phyloP scores from a whole-genome alignment of 169 alveolate species.

The Plasmodium knowlesi region DNA sequence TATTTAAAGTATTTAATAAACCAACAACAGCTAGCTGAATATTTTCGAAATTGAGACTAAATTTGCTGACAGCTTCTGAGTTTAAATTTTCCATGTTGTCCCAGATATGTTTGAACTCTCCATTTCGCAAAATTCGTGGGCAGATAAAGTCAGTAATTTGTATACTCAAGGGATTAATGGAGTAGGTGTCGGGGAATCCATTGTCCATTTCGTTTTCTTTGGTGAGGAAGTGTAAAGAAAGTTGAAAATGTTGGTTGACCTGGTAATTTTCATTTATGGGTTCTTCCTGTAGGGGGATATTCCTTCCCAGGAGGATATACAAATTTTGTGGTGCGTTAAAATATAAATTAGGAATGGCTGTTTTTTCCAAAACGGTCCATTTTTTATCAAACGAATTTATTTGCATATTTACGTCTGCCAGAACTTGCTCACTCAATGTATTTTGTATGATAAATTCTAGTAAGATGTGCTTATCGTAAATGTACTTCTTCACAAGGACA shows the following conservation, averaged over 20 bases:
- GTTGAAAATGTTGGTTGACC: constrained; percentile 65
- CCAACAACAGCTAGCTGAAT: constrained; percentile 80
- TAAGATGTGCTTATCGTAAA: constrained; percentile 75
- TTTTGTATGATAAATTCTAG: constrained; percentile 85
- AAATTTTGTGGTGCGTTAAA: constrained; percentile 45
- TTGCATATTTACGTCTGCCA: constrained; percentile 18
- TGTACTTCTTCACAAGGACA: constrained; percentile 79
- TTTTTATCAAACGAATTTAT: constrained; percentile 32
- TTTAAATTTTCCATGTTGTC: constrained; percentile 59
- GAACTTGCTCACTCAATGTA: constrained; percentile 78
- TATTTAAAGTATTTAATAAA: constrained; percentile 73
- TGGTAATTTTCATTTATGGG: neutral
- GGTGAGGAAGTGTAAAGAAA: constrained; percentile 70
- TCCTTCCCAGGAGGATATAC: constrained; percentile 25
- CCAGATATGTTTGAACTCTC: constrained; percentile 80
- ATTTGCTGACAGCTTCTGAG: constrained; percentile 76
- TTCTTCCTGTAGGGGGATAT: neutral
- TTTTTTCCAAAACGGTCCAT: constrained; percentile 42
- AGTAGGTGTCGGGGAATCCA: constrained; percentile 79
- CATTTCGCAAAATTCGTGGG: constrained; percentile 73
- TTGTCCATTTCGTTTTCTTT: constrained; percentile 72
- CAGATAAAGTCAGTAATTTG: constrained; percentile 77
- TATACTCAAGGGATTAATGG: constrained; percentile 77
- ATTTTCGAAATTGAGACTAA: constrained; percentile 77
- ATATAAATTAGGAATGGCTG: constrained; percentile 28